Base-by-base conservation (phyloP, 1,139 yeast genomes). In the Candida albicans region DNA sequence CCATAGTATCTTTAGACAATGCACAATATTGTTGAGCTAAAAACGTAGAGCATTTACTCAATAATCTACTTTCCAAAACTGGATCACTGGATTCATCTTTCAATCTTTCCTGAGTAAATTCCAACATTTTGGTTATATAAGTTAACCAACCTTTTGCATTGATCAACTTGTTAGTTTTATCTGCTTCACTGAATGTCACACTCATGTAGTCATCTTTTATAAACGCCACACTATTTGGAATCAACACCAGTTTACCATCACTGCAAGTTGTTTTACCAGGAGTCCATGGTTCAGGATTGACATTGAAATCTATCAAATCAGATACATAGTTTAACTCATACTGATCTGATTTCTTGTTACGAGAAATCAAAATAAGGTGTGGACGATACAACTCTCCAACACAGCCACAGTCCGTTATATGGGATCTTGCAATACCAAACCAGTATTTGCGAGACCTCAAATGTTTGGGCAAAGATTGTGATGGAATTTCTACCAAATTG, bases 361-460 rank as follows among this genome's bases (percentile, higher is more conserved):
- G 50, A 9, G 62, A 55, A 2, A 58, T 42, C 22, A 58, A 45
- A 24, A 55, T 50, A 4, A 53, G 45, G 38, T 58, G 61, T 1
- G 62, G 62, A 24, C 62, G 47, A 39, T 54, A 55, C 30, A 57
- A 42, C 39, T 54, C 59, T 8, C 33, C 22, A 4, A 72, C 66
- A 52, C 75, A 69, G 2, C 73, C 73, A 53, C 75, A 69, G 9
- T 55, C 40, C 27, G 52, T 51, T 14, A 63, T 49, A 49, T 68
- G 73, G 4, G 74, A 71, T 42, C 73, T 52, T 1, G 68, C 71
- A 47, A 69, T 62, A 3, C 73, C 72, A 1, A 67, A 48, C 73
- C 72, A 68, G 27, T 62, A 65, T 40, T 65, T 54, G 3, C 46
- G 40, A 0, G 60, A 57, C 8, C 22, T 29, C 15, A 40, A 55